A percentile compares a stretch with the other conserved stretches of the same genome.
phyloP scores from a whole-genome alignment of 192 early-diverging fungal genomes.

The Umbelopsis sp. region DNA sequence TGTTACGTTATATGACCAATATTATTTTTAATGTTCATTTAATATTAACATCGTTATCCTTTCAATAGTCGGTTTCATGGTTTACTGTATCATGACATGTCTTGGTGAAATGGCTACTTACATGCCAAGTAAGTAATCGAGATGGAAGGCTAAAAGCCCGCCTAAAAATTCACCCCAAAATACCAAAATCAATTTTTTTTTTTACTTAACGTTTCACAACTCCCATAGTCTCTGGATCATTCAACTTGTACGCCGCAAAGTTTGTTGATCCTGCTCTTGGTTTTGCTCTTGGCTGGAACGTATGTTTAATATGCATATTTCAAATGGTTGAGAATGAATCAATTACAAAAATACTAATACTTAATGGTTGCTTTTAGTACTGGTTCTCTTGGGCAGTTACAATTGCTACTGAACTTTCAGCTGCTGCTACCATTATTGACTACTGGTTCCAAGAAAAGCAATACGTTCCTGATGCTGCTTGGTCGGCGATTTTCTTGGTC shows the following conservation, averaged over 20 bases:
- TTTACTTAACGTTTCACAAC: not conserved
- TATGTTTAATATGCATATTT: slow-evolving; percentile 22
- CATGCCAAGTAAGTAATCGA: slow-evolving; percentile 56
- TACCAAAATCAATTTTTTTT: slow-evolving; percentile 1
- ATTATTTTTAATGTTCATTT: too few relatives aligned
- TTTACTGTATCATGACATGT: slow-evolving; percentile 74
- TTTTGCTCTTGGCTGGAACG: slow-evolving; percentile 70
- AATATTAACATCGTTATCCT: not conserved
- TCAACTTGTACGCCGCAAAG: slow-evolving; percentile 71
- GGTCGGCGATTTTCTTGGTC: slow-evolving; percentile 50
- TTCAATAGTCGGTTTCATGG: slow-evolving; percentile 35
- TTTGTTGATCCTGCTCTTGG: slow-evolving; percentile 80
- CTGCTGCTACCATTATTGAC: slow-evolving; percentile 80
- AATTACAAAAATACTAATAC: not conserved
- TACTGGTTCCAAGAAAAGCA: slow-evolving; percentile 51
- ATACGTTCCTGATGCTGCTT: slow-evolving; percentile 37
- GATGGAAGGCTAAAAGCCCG: not conserved
- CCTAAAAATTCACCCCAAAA: not conserved
- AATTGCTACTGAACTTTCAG: slow-evolving; percentile 64
- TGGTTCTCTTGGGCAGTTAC: slow-evolving; percentile 37
- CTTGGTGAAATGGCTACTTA: slow-evolving; percentile 87
- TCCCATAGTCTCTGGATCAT: slow-evolving; percentile 62
- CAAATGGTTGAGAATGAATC: not conserved
- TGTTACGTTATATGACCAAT: too few relatives aligned
- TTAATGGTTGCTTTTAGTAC: not conserved